These are phyloP conservation scores for Thermothielavioides terrestris DNA, from an alignment of 495 filamentous ascomycete genomes.

Conservation along the genomic window DNA sequence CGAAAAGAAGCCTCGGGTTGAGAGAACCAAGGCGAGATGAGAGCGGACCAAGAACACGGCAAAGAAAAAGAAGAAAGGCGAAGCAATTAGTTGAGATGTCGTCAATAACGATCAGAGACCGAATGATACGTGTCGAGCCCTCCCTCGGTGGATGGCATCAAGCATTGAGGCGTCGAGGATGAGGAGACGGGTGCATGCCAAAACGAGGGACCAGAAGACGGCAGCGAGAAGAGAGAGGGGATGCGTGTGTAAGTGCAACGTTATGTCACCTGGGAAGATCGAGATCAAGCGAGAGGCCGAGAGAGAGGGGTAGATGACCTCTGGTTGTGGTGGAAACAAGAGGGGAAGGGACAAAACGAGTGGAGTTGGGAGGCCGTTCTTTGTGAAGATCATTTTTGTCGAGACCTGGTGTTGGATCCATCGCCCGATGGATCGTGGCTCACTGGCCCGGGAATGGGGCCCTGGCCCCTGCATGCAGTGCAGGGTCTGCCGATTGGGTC, in stretches of 20 bases:
- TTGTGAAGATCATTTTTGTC: not conserved
- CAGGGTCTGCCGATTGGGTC: conserved; percentile 4
- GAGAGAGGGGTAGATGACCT: too few species aligned
- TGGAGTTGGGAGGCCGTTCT: not conserved
- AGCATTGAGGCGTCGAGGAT: not conserved
- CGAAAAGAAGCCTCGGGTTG: too few species aligned
- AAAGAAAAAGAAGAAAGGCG: not conserved
- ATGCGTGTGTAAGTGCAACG: not conserved
- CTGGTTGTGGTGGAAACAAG: not conserved
- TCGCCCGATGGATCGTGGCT: not conserved
- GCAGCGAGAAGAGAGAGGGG: not conserved
- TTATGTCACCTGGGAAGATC: not conserved
- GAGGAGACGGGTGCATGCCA: conserved; percentile 1
- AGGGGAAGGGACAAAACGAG: not conserved
- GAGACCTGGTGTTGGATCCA: not conserved
- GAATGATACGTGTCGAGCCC: not conserved
- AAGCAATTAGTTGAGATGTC: not conserved
- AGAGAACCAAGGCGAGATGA: not conserved
- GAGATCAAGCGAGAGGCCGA: too few species aligned
- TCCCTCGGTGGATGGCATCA: conserved; percentile 8
- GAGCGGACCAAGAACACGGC: too few species aligned
- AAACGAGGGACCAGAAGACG: conserved; percentile 5
- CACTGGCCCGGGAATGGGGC: not conserved
- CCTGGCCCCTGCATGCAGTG: not conserved
- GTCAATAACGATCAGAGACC: not conserved